A percentile compares a stretch with the other conserved stretches of the same genome.
Conservation (phyloP, 164 flowering plant genomes). For the Echeveria elegans region DNA sequence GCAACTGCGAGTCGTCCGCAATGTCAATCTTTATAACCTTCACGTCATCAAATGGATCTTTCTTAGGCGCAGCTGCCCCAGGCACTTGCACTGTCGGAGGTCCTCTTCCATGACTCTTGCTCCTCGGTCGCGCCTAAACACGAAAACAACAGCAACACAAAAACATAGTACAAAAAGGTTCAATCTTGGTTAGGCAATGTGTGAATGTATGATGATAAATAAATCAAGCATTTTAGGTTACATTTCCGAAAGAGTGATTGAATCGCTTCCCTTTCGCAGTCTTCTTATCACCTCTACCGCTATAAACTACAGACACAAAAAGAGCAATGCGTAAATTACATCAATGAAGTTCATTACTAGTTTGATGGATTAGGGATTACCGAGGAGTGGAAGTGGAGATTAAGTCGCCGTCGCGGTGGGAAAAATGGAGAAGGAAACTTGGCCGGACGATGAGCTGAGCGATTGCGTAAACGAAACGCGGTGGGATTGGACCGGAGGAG, state of each 20-base stretch:
- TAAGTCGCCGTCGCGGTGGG: conserved; percentile 19
- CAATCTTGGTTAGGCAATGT: background rate
- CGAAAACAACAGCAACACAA: conserved; percentile 8
- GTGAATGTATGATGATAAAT: background rate
- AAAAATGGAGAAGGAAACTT: conserved; percentile 23
- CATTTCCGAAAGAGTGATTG: conserved; percentile 83
- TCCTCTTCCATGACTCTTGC: conserved; percentile 89
- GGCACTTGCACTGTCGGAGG: conserved; percentile 59
- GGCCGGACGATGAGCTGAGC: conserved; percentile 18
- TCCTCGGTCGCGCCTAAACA: conserved; percentile 70
- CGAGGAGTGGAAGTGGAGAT: conserved; percentile 21
- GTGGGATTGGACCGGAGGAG: conserved; percentile 14
- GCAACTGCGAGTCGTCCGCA: conserved; percentile 52
- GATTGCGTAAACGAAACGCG: conserved; percentile 32
- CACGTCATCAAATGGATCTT: conserved; percentile 50
- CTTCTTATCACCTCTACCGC: conserved; percentile 87
- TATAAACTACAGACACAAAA: conserved; percentile 42
- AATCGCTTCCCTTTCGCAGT: conserved; percentile 87
- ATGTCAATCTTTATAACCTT: conserved; percentile 52
- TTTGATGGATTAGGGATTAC: conserved; percentile 14
- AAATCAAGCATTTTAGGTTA: conserved; percentile 11
- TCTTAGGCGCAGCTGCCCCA: conserved; percentile 54
- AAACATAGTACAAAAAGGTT: no score
- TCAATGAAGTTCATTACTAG: background rate
- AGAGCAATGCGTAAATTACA: background rate